Evolutionary conservation across 2,329 filamentous ascomycete species (phyloP).

Genomic region (Aspergillus ochraceoroseus): DNA sequence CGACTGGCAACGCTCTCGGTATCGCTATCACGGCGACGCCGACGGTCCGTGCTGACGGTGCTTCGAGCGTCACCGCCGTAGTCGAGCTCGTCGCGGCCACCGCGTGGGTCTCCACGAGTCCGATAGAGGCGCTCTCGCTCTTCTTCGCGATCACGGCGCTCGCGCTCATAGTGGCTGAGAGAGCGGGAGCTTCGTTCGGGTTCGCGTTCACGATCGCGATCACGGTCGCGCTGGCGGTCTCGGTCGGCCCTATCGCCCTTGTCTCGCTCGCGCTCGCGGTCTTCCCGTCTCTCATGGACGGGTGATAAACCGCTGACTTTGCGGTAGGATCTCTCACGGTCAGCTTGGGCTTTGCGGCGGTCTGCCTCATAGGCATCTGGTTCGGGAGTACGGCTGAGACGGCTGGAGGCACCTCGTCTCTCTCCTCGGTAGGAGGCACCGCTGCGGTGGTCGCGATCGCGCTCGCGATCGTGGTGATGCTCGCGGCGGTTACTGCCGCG

Average conservation of each 20-base stretch:
- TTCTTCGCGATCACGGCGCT: conserved; percentile 80
- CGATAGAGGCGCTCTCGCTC: conserved; percentile 85
- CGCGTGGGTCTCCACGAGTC: conserved; percentile 71
- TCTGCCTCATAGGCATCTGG: conserved; percentile 93
- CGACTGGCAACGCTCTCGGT: conserved; percentile 57
- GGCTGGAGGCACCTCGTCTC: conserved; percentile 42
- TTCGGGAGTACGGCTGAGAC: conserved; percentile 83
- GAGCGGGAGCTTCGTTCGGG: conserved; percentile 33
- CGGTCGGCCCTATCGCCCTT: conserved; percentile 39
- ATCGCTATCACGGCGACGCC: conserved; percentile 74
- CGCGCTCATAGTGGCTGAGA: conserved; percentile 63
- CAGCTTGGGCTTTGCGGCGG: conserved; percentile 84
- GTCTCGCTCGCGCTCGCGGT: conserved; percentile 37
- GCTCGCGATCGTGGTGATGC: conserved; percentile 41
- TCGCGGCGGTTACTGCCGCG: conserved; percentile 50
- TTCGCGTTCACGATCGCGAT: conserved; percentile 38
- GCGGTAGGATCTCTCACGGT: conserved; percentile 88
- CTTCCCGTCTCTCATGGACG: conserved; percentile 36
- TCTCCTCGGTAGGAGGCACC: conserved; percentile 35
- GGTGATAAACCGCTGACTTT: conserved; percentile 65
- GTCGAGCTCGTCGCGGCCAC: conserved; percentile 79
- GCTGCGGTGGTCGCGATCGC: conserved; percentile 56
- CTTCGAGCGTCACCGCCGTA: conserved; percentile 68
- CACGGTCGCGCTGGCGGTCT: conserved; percentile 38
- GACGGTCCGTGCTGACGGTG: conserved; percentile 61